Base-by-base conservation (phyloP, 2,329 filamentous ascomycete species). In the Phoma sp. region DNA sequence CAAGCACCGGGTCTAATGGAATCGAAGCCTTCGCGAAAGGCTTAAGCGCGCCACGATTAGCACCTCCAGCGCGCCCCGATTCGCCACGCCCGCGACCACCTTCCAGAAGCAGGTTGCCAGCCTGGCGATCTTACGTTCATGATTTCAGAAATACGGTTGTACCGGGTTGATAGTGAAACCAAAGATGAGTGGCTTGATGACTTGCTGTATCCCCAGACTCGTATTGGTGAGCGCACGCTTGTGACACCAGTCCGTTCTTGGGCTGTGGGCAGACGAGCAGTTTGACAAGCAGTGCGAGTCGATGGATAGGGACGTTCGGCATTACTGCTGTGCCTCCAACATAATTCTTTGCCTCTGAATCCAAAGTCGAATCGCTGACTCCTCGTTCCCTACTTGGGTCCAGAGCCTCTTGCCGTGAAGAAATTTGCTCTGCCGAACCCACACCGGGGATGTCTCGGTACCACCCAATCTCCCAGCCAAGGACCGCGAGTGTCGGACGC, bases 21-120 rank as follows among this genome's bases (percentile, higher is more conserved):
- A 51, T 43, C 57, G 46, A 67, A 66, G 64, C 64, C 51, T 69
- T 65, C 49, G 41, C 65, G 69, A 68, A 67, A 66, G 49, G 57
- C 64, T 70, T 70, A 60, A 52, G 41, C 36, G 47, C 59, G 61
- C 66, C 61, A 63, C 57, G 21, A 55, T 36, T 43, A 19, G 39
- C 33, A 45, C 37, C 43, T 43, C 37, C 29, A 35, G 22, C 49
- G 43, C 33, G 19, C 39, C 41, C 17, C 36, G 24, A 39, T 37
- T 54, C 37, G 47, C 57, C 43, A 49, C 51, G 39, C 47, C 60
- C 51, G 56, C 57, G 41, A 65, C 51, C 51, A 69, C 68, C 67
- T 70, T 55, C 68, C 68, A n/a, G 27, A 68, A 56, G 32, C 36
- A 47, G 60, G 55, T 37, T n/a, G 33, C 22, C 9, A 13, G n/a